Evolutionary conservation across 2,329 filamentous ascomycete species (phyloP).

Genomic region (Aspergillus fischeri): DNA sequence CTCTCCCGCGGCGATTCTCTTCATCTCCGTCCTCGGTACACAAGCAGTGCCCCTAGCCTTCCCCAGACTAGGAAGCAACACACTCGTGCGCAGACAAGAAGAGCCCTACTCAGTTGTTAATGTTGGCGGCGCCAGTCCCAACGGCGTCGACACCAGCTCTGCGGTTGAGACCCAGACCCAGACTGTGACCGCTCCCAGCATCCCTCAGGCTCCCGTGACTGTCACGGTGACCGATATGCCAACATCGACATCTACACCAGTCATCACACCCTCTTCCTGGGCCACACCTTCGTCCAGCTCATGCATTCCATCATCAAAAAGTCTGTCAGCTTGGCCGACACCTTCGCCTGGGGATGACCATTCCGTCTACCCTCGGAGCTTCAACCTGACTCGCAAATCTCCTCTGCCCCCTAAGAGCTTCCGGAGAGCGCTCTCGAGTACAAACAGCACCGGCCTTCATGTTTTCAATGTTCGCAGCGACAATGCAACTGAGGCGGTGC

Average conservation of each 20-base stretch:
- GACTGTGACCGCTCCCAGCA: conserved; percentile 12
- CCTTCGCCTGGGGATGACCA: not conserved
- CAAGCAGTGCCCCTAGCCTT: conserved; percentile 27
- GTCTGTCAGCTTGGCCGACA: not conserved
- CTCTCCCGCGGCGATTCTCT: conserved; percentile 19
- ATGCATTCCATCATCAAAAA: not conserved
- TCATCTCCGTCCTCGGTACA: conserved; percentile 25
- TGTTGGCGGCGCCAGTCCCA: conserved; percentile 22
- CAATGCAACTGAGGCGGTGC: conserved; percentile 4
- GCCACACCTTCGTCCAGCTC: conserved; percentile 10
- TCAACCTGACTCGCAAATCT: not conserved
- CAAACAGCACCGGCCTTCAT: not conserved
- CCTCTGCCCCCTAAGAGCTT: not conserved
- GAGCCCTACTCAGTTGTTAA: conserved; percentile 29
- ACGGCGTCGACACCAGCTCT: conserved; percentile 10
- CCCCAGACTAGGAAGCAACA: conserved; percentile 13
- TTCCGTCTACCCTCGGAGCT: not conserved
- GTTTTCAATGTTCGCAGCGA: conserved; percentile 2
- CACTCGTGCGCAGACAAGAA: conserved; percentile 21
- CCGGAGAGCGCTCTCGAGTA: not conserved
- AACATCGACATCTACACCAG: conserved; percentile 15
- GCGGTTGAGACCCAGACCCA: conserved; percentile 15
- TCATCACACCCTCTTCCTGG: conserved; percentile 17
- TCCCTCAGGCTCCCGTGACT: conserved; percentile 20
- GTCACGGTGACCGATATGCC: conserved; percentile 19